Evolutionary conservation across 140 eudicot species (phyloP), one percentile per base, ranked within the genome.

Genomic region (Ambrosia hybrid): DNA sequence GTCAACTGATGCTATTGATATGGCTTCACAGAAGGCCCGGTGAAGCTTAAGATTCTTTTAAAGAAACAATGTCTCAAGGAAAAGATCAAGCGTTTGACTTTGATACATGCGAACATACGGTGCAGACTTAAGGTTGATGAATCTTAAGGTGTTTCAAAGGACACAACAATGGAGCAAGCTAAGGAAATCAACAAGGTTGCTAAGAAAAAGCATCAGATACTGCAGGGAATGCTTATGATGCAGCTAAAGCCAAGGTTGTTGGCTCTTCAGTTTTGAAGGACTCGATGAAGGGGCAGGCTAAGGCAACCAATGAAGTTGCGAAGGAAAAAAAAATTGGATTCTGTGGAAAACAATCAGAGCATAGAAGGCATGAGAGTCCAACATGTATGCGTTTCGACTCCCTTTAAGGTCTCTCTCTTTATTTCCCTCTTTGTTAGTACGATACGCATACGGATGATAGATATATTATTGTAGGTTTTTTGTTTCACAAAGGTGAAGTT

Each of bases 251-350:
- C 3, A 82, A 39, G 48, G 73, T 10, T 9, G 57, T 5, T 8
- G 79, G 79, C 5, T 36, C 17, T 60, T 59, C 3, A 7, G 51
- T 6, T 12, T 88, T 85, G 43, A 79, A 80, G 58, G 84, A 78
- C 36, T 9, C 71, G 5, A 60, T 72, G 73, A 68, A 48, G 26
- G 76, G 77, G 10, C 41, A 59, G 70, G 91, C 59, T 3, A 69
- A 64, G 64, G 68, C 45, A 41, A 78, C 26, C 4, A 78, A 68
- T 26, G 84, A 80, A 75, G 76, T 78, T 17, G 86, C 84, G 3
- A 83, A 86, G 64, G 88, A n/a, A 80, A 75, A 83, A 69, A 60
- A 82, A 68, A 4, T 41, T 5, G 46, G 74, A 83, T 58, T 85
- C 87, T 68, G 48, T 84, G 85, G 71, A 84, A 67, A 37, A 17